phyloP scores from a whole-genome alignment of 2,329 filamentous ascomycete species.

The Stachybotrys chlorohalonatus region DNA sequence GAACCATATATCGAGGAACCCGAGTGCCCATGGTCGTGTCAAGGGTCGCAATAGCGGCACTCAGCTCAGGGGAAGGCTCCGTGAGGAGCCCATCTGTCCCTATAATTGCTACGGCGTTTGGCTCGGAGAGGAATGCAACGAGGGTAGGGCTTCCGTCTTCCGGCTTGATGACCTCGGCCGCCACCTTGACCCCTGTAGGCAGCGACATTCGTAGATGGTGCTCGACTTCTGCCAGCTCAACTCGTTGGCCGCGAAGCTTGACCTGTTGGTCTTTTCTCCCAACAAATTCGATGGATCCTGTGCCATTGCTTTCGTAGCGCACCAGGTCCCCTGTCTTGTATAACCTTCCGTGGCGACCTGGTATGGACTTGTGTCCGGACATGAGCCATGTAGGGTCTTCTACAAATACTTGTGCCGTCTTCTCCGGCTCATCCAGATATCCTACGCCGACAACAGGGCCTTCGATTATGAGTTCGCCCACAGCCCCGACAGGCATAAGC shows the following conservation, averaged over 20 bases:
- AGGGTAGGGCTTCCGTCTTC: conserved; percentile 33
- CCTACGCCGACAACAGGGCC: conserved; percentile 53
- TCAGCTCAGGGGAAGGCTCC: conserved; percentile 22
- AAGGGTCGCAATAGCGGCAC: conserved; percentile 17
- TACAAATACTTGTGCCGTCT: conserved; percentile 51
- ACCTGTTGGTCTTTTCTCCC: conserved; percentile 60
- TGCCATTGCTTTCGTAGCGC: conserved; percentile 41
- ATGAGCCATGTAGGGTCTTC: conserved; percentile 43
- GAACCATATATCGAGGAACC: conserved; percentile 38
- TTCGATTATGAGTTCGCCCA: conserved; percentile 46
- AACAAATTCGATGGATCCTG: conserved; percentile 46
- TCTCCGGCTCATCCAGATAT: conserved; percentile 49
- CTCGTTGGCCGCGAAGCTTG: conserved; percentile 56
- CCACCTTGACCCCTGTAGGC: conserved; percentile 31
- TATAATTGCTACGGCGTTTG: background rate
- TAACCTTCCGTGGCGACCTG: conserved; percentile 33
- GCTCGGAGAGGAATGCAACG: conserved; percentile 33
- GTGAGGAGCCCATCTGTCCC: background rate
- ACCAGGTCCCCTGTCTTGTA: conserved; percentile 55
- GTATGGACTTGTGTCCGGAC: conserved; percentile 21
- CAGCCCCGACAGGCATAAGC: conserved; percentile 36
- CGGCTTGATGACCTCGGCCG: conserved; percentile 40
- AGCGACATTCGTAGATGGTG: conserved; percentile 37
- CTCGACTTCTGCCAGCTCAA: conserved; percentile 50
- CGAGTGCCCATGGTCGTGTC: conserved; percentile 21